Evolutionary conservation across 495 filamentous ascomycete genomes (phyloP).

Genomic region (Hyphodiscus hymeniophilus): DNA sequence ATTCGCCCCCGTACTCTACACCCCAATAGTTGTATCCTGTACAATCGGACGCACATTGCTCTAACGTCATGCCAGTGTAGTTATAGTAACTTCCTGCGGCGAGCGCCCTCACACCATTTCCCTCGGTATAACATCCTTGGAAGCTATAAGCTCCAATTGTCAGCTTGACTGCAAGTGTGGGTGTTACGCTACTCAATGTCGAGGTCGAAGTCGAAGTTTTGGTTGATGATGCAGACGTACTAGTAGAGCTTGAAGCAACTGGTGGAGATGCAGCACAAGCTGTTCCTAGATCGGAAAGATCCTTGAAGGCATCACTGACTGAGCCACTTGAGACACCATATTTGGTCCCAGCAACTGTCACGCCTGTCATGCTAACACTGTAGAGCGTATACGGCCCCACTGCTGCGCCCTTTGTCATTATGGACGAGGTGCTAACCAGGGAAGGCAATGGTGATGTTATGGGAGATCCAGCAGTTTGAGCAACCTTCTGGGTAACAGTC

Average conservation of each 20-base stretch:
- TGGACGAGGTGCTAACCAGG: constrained; percentile 31
- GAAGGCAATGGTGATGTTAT: constrained; percentile 39
- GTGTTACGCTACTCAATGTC: constrained; percentile 13
- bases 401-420: constrained; percentile 41
- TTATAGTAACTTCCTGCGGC: constrained; percentile 23
- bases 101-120: constrained; percentile 22
- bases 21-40: constrained; percentile 39
- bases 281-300: constrained; percentile 7
- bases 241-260: constrained; percentile 9
- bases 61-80: constrained; percentile 41
- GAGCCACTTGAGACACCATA: constrained; percentile 18
- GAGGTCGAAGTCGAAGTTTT: constrained; percentile 11
- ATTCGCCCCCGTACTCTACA: constrained; percentile 45
- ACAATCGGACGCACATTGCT: constrained; percentile 32
- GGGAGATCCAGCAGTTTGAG: constrained; percentile 24
- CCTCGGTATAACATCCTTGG: constrained; percentile 42
- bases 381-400: constrained; percentile 47
- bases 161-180: constrained; percentile 11
- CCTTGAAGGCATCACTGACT: constrained; percentile 18
- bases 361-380: constrained; percentile 35
- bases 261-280: constrained; percentile 7
- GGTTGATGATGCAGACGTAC: constrained; percentile 18
- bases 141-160: constrained; percentile 34
- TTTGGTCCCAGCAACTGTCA: constrained; percentile 7
- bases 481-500: constrained; percentile 39